These are phyloP conservation scores for Paecilomyces sp. DNA, from an alignment of 2,329 filamentous ascomycete genomes.

Conservation along the genomic window DNA sequence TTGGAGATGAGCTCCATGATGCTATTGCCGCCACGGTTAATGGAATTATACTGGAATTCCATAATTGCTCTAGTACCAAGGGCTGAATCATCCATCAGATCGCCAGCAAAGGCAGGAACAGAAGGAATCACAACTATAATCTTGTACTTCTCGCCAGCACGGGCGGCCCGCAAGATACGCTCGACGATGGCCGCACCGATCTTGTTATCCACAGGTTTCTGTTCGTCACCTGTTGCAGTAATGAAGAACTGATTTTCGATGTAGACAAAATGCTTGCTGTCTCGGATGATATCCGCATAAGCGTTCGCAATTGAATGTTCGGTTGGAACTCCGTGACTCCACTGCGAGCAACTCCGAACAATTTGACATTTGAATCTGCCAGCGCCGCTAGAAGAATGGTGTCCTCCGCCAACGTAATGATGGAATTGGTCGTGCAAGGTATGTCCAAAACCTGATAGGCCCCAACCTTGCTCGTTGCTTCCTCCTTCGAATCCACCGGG, in stretches of 20 bases:
- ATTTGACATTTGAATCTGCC: conserved; percentile 34
- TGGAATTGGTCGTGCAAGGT: conserved; percentile 37
- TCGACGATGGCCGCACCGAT: conserved; percentile 92
- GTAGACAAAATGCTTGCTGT: conserved; percentile 88
- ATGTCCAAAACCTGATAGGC: conserved; percentile 30
- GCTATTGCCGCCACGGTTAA: conserved; percentile 83
- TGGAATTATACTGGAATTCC: conserved; percentile 98
- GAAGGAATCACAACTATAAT: conserved; percentile 86
- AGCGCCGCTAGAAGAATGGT: conserved; percentile 8
- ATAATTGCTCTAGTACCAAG: conserved; percentile 89
- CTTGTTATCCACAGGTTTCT: conserved; percentile 78
- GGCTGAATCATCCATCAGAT: conserved; percentile 75
- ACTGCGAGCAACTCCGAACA: conserved; percentile 80
- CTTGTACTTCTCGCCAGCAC: conserved; percentile 79
- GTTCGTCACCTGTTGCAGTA: conserved; percentile 80
- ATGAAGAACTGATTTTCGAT: conserved; percentile 99
- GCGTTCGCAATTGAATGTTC: conserved; percentile 82
- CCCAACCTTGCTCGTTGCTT: conserved; percentile 24
- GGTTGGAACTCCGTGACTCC: conserved; percentile 84
- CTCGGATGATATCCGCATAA: conserved; percentile 75
- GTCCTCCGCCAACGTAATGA: conserved; percentile 18
- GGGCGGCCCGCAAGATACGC: conserved; percentile 70
- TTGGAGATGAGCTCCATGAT: conserved; percentile 74
- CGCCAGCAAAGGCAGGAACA: conserved; percentile 89
- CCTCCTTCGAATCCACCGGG: conserved; percentile 18